Base-by-base conservation (phyloP, 225 moss, liverwort and hornwort genomes). In the Straminergon stramineum region DNA sequence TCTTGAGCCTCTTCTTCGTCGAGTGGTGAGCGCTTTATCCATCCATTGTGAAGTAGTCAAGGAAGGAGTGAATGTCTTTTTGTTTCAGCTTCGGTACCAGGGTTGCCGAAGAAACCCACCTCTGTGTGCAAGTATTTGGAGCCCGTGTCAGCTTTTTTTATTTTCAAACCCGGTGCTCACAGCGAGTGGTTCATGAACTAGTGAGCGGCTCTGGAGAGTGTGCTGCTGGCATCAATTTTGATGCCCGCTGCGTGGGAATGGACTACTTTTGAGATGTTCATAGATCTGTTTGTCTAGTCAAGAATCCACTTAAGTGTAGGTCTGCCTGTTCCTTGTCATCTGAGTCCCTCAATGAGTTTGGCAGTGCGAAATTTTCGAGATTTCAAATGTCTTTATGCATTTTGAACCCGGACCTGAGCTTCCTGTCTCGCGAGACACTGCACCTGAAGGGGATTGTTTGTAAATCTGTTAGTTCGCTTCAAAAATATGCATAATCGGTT, bases 1-100 rank as follows among this genome's bases (percentile, higher is more conserved):
- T 75, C 88, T 94, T 15, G 94, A 94, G 90, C 94, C 94, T 81
- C 90, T 94, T 19, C 92, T 94, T 75, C 94, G 94, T 28, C 86
- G 90, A 88, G 92, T 94, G 91, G 94, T 94, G 65, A 90, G 94
- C 32, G 30, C 52, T 27, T 70, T n/a, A 6, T 21, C 69, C 63
- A 28, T 63, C 45, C 32, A 32, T 62, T 45, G 31, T 82, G 63
- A 18, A 66, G 13, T 75, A 39, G 61, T 76, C 34, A 48, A 18
- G 66, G 63, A 27, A 19, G 67, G 51, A 81, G 75, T 53, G 45
- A 27, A 43, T 74, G 86, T 15, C 35, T 84, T 12, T 62, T 21
- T 56, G 26, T 81, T 41, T 22, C 45, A 28, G 58, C 52, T 75
- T 83, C 83, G 30, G 58, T 41, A 81, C 14, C 48, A 64, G 62